Conservation (phyloP, 108 stramenopile genomes). For the Schizochytrium sp. region DNA sequence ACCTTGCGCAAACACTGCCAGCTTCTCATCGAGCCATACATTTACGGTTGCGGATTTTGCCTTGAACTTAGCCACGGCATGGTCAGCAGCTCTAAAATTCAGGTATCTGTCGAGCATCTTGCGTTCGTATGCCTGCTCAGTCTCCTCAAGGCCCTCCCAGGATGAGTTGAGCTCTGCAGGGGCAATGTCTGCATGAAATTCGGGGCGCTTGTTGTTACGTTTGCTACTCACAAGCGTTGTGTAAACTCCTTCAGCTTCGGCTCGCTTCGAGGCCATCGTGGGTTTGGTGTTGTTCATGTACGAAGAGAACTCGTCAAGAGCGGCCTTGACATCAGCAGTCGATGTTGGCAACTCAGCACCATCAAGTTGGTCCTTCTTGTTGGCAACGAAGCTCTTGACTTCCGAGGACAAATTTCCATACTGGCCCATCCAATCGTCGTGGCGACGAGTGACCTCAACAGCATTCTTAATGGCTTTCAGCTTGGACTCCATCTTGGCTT, state of each 20-base stretch:
- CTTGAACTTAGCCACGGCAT: slow-evolving; percentile 50
- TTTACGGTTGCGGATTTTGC: slow-evolving; percentile 49
- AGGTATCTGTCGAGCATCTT: slow-evolving; percentile 41
- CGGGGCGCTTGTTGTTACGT: slow-evolving; percentile 48
- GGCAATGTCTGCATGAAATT: background rate
- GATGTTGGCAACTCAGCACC: background rate
- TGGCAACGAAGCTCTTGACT: background rate
- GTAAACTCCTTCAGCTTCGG: slow-evolving; percentile 49
- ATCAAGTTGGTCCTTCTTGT: background rate
- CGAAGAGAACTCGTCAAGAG: slow-evolving; percentile 28
- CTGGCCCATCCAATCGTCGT: slow-evolving; percentile 9
- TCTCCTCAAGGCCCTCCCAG: slow-evolving; percentile 53
- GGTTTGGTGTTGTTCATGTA: slow-evolving; percentile 58
- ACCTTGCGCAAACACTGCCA: slow-evolving; percentile 20
- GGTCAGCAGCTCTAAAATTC: background rate
- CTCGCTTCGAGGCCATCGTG: slow-evolving; percentile 12
- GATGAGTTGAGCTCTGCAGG: background rate
- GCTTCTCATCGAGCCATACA: slow-evolving; percentile 33
- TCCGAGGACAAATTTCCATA: background rate
- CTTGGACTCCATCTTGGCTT: background rate
- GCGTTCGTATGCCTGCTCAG: slow-evolving; percentile 47
- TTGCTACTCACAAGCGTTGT: slow-evolving; percentile 50
- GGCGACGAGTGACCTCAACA: background rate
- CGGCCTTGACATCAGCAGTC: slow-evolving; percentile 57
- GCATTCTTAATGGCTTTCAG: background rate